phyloP scores from a whole-genome alignment of 768 basidiomycete species.

The Cyclocybe cylindracea region DNA sequence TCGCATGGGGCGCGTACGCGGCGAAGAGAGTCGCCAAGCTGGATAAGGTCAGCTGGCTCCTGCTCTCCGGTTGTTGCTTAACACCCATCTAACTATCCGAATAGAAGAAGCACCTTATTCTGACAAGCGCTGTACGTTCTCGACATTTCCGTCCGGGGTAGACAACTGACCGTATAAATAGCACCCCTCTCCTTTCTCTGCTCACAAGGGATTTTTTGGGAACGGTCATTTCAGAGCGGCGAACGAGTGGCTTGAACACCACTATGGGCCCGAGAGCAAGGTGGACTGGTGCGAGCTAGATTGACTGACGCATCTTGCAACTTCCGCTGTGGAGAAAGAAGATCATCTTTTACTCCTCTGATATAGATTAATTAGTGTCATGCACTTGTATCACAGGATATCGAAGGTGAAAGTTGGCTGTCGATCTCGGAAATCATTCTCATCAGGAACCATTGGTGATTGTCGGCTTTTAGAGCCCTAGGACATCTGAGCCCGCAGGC shows the following conservation, averaged over 20 bases:
- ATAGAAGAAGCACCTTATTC: constrained; percentile 79
- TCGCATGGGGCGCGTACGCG: constrained; percentile 91
- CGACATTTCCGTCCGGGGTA: constrained; percentile 4
- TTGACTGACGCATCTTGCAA: constrained; percentile 16
- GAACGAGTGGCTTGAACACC: constrained; percentile 82
- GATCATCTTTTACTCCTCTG: too few species aligned
- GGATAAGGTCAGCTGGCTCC: constrained; percentile 52
- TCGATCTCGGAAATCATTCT: too few species aligned
- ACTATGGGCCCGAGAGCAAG: constrained; percentile 70
- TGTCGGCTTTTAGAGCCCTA: too few species aligned
- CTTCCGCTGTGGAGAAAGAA: not conserved
- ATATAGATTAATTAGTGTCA: too few species aligned
- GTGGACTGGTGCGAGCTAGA: constrained; percentile 67
- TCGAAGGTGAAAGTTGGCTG: too few species aligned
- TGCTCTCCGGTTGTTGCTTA: too few species aligned
- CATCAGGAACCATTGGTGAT: too few species aligned
- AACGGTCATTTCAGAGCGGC: constrained; percentile 88
- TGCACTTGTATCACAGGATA: too few species aligned
- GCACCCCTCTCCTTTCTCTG: constrained; percentile 87
- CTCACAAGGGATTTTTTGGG: constrained; percentile 78
- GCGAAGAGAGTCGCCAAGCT: constrained; percentile 79
- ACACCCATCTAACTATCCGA: not conserved
- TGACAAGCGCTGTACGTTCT: constrained; percentile 68
- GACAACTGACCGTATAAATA: constrained; percentile 23
- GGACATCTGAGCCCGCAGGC: too few species aligned